Conservation (phyloP, 2,329 filamentous ascomycete genomes). For the Eurotiales sp. region DNA sequence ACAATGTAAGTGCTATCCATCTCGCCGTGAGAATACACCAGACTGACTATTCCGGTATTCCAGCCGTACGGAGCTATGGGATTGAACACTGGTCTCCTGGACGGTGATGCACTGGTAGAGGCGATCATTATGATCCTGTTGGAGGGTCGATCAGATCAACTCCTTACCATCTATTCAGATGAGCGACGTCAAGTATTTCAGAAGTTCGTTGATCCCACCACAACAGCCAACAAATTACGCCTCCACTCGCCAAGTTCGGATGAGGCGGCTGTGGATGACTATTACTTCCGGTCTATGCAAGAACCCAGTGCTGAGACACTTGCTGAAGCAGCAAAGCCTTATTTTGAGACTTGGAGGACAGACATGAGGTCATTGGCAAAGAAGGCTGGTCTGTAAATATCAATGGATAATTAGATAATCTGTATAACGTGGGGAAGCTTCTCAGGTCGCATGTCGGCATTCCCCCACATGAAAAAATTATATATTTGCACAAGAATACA, state of each 20-base stretch:
- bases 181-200: slow-evolving; percentile 38
- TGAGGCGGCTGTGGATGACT: slow-evolving; percentile 34
- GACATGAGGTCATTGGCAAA: too few relatives aligned
- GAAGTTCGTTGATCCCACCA: slow-evolving; percentile 37
- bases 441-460: too few relatives aligned
- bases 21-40: not conserved
- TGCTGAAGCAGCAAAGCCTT: too few relatives aligned
- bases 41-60: slow-evolving; percentile 19
- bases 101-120: slow-evolving; percentile 59
- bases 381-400: too few relatives aligned
- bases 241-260: slow-evolving; percentile 33
- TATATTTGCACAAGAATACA: too few relatives aligned
- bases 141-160: slow-evolving; percentile 35
- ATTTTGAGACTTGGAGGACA: too few relatives aligned
- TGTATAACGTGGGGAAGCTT: too few relatives aligned
- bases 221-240: slow-evolving; percentile 40
- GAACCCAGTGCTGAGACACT: too few relatives aligned
- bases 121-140: slow-evolving; percentile 49
- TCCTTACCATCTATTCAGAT: slow-evolving; percentile 43
- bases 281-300: slow-evolving; percentile 25
- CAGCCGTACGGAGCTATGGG: slow-evolving; percentile 56
- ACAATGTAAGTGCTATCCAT: slow-evolving; percentile 36
- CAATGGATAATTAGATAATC: too few relatives aligned
- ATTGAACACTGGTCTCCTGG: slow-evolving; percentile 62
- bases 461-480: too few relatives aligned